These are phyloP conservation scores for Aspergillus quadricinctus DNA, from an alignment of 2,329 filamentous ascomycete genomes.

Conservation along the genomic window DNA sequence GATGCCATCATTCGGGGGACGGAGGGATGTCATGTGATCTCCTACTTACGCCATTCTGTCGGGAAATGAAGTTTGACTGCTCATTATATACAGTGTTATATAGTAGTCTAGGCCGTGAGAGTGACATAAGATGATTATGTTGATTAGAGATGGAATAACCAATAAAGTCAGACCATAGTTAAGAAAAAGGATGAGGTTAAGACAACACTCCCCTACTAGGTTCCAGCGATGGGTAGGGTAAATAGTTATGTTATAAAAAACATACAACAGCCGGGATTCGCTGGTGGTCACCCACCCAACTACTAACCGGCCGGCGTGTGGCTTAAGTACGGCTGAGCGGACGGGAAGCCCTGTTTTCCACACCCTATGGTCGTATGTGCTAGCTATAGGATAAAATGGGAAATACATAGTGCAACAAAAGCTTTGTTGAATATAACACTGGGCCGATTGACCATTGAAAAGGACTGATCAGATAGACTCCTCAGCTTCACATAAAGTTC, in stretches of 20 bases:
- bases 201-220: no score
- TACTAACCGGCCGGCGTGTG: neutral
- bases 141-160: no score
- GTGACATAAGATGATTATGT: no score
- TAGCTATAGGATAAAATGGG: no score
- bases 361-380: neutral
- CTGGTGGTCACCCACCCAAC: neutral
- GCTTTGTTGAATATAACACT: neutral
- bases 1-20: neutral
- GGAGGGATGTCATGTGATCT: neutral
- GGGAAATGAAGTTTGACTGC: neutral
- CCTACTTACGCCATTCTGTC: neutral
- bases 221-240: no score
- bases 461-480: neutral
- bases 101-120: no score
- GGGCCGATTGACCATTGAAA: neutral
- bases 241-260: no score
- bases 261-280: neutral
- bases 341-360: neutral
- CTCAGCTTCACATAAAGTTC: neutral
- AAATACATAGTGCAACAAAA: no score
- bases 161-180: no score
- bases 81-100: no score
- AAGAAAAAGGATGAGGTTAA: no score
- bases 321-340: neutral